Conservation (phyloP, 495 filamentous ascomycete species). For the Podospora comata region DNA sequence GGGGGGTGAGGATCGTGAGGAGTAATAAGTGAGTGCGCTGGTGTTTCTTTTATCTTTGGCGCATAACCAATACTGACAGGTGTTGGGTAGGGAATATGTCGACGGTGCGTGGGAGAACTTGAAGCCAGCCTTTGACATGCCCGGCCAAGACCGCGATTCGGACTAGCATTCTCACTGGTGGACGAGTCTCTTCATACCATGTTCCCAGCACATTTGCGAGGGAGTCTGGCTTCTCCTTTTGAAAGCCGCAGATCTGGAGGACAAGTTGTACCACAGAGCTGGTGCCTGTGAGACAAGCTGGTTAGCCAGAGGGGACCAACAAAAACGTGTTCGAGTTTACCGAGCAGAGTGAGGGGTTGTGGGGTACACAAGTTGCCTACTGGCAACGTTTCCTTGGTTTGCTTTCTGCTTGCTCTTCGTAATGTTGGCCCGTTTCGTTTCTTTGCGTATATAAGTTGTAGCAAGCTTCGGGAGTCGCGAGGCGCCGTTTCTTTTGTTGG, state of each 20-base stretch:
- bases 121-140: slow-evolving; percentile 1
- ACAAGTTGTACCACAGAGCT: no score
- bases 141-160: not conserved
- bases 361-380: no score
- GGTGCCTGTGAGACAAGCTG: not conserved
- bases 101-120: slow-evolving; percentile 7
- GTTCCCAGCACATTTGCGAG: no score
- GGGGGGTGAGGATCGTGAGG: slow-evolving; percentile 40
- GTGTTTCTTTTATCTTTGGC: not conserved
- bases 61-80: not conserved
- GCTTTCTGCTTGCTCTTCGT: not conserved
- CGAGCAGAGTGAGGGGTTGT: not conserved
- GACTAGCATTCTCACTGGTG: not conserved
- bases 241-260: no score
- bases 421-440: not conserved
- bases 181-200: no score
- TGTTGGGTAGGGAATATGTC: slow-evolving; percentile 11
- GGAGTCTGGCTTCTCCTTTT: not conserved
- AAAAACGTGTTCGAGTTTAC: not conserved
- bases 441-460: not conserved
- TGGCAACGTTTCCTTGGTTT: not conserved
- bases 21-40: slow-evolving; percentile 30
- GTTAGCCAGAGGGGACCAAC: not conserved
- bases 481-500: not conserved
- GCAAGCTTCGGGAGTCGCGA: no score